phyloP scores from a whole-genome alignment of 345 rosid genomes.

The Combretum micranthum region DNA sequence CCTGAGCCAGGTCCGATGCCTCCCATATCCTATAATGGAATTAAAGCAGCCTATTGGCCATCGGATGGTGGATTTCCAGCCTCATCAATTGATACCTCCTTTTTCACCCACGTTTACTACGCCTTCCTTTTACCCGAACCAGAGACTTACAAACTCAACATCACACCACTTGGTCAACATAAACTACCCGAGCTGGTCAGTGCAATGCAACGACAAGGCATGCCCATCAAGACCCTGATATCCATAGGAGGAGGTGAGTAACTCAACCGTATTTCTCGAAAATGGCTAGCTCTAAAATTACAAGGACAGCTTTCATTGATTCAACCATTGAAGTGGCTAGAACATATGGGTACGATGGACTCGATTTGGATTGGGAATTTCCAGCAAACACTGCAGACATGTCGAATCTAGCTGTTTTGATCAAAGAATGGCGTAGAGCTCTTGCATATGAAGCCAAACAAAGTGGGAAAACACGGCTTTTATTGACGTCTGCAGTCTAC shows the following conservation, averaged over 20 bases:
- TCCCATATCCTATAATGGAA: too few relatives aligned
- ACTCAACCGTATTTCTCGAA: constrained; percentile 14
- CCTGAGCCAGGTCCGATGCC: too few relatives aligned
- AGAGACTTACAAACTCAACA: too few relatives aligned
- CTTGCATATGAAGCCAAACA: constrained; percentile 19
- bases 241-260: constrained; percentile 31
- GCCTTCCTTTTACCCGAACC: constrained; percentile 31
- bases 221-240: constrained; percentile 21
- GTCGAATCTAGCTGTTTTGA: constrained; percentile 18
- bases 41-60: constrained; percentile 46
- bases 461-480: constrained; percentile 12
- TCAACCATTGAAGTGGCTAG: constrained; percentile 34
- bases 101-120: constrained; percentile 39
- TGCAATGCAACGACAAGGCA: constrained; percentile 14
- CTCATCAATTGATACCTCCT: constrained; percentile 24
- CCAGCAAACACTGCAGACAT: constrained; percentile 26
- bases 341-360: constrained; percentile 29
- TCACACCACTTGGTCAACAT: too few relatives aligned
- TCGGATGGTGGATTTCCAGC: constrained; percentile 22
- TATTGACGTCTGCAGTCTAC: too few relatives aligned
- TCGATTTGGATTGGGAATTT: constrained; percentile 47
- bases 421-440: constrained; percentile 19
- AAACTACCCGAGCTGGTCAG: constrained; percentile 15
- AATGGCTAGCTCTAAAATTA: constrained; percentile 11
- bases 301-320: constrained; percentile 24